Percentiles rank a stretch among this genome's conserved stretches.
Evolutionary conservation across 2,329 filamentous ascomycete genomes (phyloP).

Genomic region (Aureobasidium lini): DNA sequence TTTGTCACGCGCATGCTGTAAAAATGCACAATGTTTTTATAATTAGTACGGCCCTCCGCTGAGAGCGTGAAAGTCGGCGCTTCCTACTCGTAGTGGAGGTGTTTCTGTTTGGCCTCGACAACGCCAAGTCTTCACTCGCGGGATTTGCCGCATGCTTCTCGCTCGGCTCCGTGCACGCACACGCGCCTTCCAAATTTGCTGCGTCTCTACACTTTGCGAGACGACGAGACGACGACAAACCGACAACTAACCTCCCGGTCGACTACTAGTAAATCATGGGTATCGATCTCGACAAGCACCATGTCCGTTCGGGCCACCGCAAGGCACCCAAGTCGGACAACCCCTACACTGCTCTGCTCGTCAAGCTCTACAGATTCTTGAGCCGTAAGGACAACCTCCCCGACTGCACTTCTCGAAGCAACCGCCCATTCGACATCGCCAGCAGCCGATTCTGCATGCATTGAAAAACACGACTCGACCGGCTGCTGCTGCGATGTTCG

Average conservation of each 20-base stretch:
- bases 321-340: slow-evolving; percentile 76
- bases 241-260: slow-evolving; percentile 8
- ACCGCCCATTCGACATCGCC: neutral
- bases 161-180: neutral
- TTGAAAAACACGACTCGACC: neutral
- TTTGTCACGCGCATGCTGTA: too few species aligned
- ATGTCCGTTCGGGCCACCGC: slow-evolving; percentile 53
- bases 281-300: slow-evolving; percentile 47
- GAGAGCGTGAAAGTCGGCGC: too few species aligned
- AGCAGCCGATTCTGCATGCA: neutral
- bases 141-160: neutral
- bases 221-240: slow-evolving; percentile 8
- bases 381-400: slow-evolving; percentile 19
- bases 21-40: too few species aligned
- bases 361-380: slow-evolving; percentile 54
- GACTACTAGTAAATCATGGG: slow-evolving; percentile 12
- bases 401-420: neutral
- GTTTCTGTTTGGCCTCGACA: too few species aligned
- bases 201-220: neutral
- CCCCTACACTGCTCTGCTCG: slow-evolving; percentile 57
- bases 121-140: too few species aligned
- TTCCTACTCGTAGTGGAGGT: too few species aligned
- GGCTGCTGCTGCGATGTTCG: slow-evolving; percentile 2
- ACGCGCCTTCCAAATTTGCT: neutral
- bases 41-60: too few species aligned